Conservation (phyloP, 1,284 basidiomycete species). For the Trichosporon sp. region DNA sequence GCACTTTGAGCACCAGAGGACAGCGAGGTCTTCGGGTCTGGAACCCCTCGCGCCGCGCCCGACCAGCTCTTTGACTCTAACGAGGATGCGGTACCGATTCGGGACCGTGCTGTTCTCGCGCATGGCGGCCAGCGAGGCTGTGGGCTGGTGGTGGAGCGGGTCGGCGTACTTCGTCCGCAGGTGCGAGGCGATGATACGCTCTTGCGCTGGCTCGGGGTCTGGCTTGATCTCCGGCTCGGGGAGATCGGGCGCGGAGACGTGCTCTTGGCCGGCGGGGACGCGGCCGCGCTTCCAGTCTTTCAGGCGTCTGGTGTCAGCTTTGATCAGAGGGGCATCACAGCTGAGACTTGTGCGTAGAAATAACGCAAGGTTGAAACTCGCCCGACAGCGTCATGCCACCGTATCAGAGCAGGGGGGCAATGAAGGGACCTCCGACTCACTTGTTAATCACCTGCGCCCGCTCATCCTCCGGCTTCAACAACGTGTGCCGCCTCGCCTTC, state of each 20-base stretch:
- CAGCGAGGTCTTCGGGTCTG: constrained; percentile 3
- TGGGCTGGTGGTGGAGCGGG: constrained; percentile 12
- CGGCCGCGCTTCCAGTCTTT: background rate
- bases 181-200: background rate
- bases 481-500: constrained; percentile 9
- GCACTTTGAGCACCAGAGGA: constrained; percentile 13
- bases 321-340: too few relatives aligned
- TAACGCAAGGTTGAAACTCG: too few relatives aligned
- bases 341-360: too few relatives aligned
- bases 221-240: background rate
- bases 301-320: constrained; percentile 14
- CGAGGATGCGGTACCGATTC: constrained; percentile 31
- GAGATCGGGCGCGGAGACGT: background rate
- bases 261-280: background rate
- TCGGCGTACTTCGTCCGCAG: constrained; percentile 13
- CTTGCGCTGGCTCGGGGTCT: background rate
- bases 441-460: constrained; percentile 24
- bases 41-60: background rate
- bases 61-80: constrained; percentile 20
- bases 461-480: constrained; percentile 16
- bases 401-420: too few relatives aligned
- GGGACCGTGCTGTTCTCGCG: constrained; percentile 22
- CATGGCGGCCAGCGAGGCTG: constrained; percentile 21
- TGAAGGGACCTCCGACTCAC: too few relatives aligned
- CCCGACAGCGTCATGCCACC: too few relatives aligned